Evolutionary conservation across 1,139 yeast genomes (phyloP), one percentile per base, ranked within the genome.

Genomic region (Candida gigantensis): DNA sequence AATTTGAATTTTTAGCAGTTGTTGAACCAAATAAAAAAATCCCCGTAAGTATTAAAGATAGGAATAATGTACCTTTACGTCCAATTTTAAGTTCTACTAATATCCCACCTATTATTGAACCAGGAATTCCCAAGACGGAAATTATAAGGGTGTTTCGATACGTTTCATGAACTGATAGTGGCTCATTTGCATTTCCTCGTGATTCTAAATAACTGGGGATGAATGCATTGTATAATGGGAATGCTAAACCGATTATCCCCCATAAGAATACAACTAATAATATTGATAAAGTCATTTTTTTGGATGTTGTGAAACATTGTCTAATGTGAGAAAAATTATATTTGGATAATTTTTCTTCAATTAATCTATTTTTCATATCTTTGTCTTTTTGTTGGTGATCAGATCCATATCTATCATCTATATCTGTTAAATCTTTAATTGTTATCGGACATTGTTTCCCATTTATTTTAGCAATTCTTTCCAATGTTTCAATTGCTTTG

Each of bases 221-320:
- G 40, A 68, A 69, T 3, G 74, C 73, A 46, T 68, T 69, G 45
- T 68, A 68, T 35, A 69, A 53, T 0, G 75, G 75, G 49, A 68
- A 68, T 1, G 75, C 74, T 25, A 68, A 56, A 3, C 75, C 75
- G 41, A 68, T 60, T n/a, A 69, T 46, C 1, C 68, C 72, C 75
- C 74, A 67, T 3, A 68, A 51, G 26, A 61, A 51, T 10, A 68
- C 63, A 16, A 69, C 67, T 31, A 69, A 48, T 7, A 48, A 35
- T 10, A 69, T 58, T 5, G 73, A 66, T 16, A 60, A 32, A 1
- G 69, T 65, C 32, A 65, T 43, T 35, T 55, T 58, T 28, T 47
- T 51, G 2, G 69, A 58, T 25, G 6, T 66, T 1, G 62, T 66
- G 46, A 69, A 69, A 42, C 72, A 65, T 38, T 54, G 55, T 10